Conservation (phyloP, 225 moss, liverwort and hornwort genomes). For the Marchantia polymorpha region DNA sequence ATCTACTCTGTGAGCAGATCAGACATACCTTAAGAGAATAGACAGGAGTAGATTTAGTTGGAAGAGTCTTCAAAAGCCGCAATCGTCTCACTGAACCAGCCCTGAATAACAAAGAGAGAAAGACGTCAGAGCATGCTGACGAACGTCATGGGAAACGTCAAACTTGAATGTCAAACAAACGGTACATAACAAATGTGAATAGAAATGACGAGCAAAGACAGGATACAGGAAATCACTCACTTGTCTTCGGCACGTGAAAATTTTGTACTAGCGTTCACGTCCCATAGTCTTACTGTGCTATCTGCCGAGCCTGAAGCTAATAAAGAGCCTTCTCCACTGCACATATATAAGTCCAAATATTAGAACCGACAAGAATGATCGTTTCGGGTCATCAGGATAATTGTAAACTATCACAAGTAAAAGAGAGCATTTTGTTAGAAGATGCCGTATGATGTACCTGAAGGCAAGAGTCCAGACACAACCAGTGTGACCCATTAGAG, state of each 20-base stretch:
- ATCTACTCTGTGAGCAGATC: neutral
- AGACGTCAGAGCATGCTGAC: neutral
- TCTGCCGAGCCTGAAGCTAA: conserved; percentile 94
- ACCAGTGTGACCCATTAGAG: conserved; percentile 92
- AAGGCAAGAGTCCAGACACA: conserved; percentile 96
- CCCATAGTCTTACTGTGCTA: conserved; percentile 94
- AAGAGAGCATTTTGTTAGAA: neutral
- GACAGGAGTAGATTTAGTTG: conserved; percentile 91
- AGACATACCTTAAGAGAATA: conserved; percentile 62
- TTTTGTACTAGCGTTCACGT: conserved; percentile 90
- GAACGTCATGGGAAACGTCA: neutral
- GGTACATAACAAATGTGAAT: neutral
- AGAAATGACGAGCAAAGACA: neutral
- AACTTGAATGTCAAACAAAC: no score
- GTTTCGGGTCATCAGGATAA: neutral
- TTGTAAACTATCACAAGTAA: neutral
- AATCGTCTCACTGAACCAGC: conserved; percentile 63
- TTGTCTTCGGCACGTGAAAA: conserved; percentile 81
- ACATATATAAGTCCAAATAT: neutral
- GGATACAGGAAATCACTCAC: conserved; percentile 18
- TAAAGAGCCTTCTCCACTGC: conserved; percentile 92
- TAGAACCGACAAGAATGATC: neutral
- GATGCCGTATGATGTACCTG: conserved; percentile 33
- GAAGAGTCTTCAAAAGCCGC: conserved; percentile 85
- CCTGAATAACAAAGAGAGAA: conserved; percentile 16